Base-by-base conservation (phyloP, 345 rosid genomes). In the Eucalyptus erythrocorys region DNA sequence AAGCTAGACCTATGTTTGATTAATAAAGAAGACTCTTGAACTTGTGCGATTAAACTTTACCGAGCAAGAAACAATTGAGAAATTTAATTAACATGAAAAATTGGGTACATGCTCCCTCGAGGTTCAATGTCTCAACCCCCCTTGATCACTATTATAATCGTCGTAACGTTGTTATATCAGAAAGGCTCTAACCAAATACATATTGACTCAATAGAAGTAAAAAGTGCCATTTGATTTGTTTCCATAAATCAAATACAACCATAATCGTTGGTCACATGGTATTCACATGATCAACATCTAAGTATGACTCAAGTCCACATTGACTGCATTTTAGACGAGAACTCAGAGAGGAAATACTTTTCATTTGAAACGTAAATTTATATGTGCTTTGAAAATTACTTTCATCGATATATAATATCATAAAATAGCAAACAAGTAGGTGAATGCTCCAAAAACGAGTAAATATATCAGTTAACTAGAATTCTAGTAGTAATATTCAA, bases 71-170 rank as follows among this genome's bases (percentile, higher is more conserved):
- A 22, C 27, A 21, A 55, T 55, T 24, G 1, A 55, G 61, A 55
- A 55, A 55, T 55, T 55, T 9, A 55, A 55, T 55, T 22, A 55
- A 22, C 59, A 22, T 27, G 30, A 10, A 2, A 57, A 57, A 57
- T 57, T 57, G 27, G 64, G 30, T 55, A 26, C 30, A 9, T 55
- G n/a, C 64, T 57, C 13, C 0, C 1, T n/a, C 7, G 0, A 10
- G 64, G 30, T 26, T 57, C n/a, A 26, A 57, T 4, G 27, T 26
- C 3, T 22, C 1, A 0, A 57, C 64, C n/a, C 0, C 6, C n/a
- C 64, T 11, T 26, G 30, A 10, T 57, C 64, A 2, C 64, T 24
- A 51, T 51, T 51, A 51, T 51, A 51, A 51, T 51, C 4, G 10
- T 51, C 2, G 2, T 51, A 4, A 19, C 2, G 6, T 21, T 57